Evolutionary conservation across 2,329 filamentous ascomycete species (phyloP), one percentile per base, ranked within the genome.

Genomic region (Leptographium procerum): DNA sequence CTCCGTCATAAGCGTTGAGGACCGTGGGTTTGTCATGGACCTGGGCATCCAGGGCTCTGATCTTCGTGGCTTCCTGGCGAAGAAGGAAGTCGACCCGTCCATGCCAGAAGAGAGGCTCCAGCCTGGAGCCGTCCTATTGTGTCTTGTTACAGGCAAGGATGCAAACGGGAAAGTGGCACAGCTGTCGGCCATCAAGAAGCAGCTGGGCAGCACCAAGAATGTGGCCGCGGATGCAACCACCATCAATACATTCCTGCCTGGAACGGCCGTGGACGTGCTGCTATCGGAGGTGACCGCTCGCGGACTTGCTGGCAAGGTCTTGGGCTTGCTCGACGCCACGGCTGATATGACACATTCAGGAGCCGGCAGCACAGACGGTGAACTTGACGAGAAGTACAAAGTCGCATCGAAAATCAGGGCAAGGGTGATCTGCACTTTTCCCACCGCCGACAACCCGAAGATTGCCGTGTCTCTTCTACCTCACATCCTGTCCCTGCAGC

Each of bases 11-110:
- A 99, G 92, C 71, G 87, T 95, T n/a, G 92, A 99, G 71, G 95
- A 99, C 66, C 91, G 96, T 67, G 94, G 94, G 61, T 81, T 94
- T 59, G 83, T 97, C 58, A 96, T 99, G 90, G 90, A 96, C 65
- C 73, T 97, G 43, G 90, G 90, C 22, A 76, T 97, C 8, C 77
- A 84, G 40, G 82, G 84, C 57, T 74, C 79, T 34, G 79, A 82
- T 43, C 70, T 91, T 56, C 86, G 85, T 62, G 94, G 89, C 3
- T 99, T 99, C 73, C 78, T 99, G 67, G 83, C 90, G 6, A 88
- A 87, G 61, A 90, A 87, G 67, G 91, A 96, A 68, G 75, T 96
- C 22, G 88, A 89, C 55, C 69, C 81, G 33, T 77, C 76, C 51
- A 75, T 88, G 22, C 75, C 85, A 6, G 79, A 88, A 62, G 80